phyloP scores from a whole-genome alignment of 306 rosid species.

The Citrullus colocynthis region DNA sequence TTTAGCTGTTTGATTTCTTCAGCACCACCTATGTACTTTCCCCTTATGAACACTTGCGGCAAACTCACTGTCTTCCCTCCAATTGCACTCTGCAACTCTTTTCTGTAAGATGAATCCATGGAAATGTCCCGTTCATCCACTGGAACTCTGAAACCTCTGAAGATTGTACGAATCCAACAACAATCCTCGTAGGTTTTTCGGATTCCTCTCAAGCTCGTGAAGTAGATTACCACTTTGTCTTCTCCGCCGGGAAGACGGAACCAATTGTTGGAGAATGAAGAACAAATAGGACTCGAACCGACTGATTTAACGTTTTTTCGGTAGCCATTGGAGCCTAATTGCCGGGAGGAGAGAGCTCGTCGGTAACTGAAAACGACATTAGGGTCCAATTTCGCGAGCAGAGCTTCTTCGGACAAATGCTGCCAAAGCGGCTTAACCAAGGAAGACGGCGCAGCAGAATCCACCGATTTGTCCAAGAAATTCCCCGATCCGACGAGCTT shows the following conservation, averaged over 20 bases:
- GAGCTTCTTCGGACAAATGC: conserved; percentile 67
- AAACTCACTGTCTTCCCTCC: conserved; percentile 29
- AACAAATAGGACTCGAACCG: conserved; percentile 38
- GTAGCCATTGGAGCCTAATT: conserved; percentile 18
- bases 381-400: conserved; percentile 63
- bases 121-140: conserved; percentile 75
- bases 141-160: conserved; percentile 46
- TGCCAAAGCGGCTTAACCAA: conserved; percentile 69
- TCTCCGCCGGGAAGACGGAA: conserved; percentile 27
- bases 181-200: conserved; percentile 70
- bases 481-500: conserved; percentile 20
- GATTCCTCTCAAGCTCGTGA: conserved; percentile 71
- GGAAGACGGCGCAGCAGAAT: conserved; percentile 5
- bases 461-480: conserved; percentile 10
- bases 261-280: conserved; percentile 12
- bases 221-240: conserved; percentile 50
- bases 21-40: conserved; percentile 53
- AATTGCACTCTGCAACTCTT: conserved; percentile 39
- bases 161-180: conserved; percentile 43
- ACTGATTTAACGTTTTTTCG: conserved; percentile 26
- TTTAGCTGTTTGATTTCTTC: conserved; percentile 51
- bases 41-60: conserved; percentile 64
- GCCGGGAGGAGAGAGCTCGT: conserved; percentile 58
- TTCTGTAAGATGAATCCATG: conserved; percentile 59
- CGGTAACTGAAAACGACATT: conserved; percentile 58